Conservation (phyloP, 371 early-diverging fungal species). For the Rhizopus stolonifer region DNA sequence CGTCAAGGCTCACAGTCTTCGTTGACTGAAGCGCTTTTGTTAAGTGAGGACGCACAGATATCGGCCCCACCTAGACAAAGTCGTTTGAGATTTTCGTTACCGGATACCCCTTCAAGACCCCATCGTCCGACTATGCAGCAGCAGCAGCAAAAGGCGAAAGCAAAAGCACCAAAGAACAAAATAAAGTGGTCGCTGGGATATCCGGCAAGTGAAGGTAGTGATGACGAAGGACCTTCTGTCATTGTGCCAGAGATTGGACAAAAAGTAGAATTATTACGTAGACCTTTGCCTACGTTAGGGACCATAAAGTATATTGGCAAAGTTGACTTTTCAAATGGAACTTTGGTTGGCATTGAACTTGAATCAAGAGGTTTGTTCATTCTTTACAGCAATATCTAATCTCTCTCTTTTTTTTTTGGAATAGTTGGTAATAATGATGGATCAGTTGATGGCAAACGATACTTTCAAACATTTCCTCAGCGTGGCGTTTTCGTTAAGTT, state of each 20-base stretch:
- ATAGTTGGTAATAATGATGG: constrained; percentile 45
- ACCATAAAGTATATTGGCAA: constrained; percentile 44
- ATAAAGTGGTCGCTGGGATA: constrained; percentile 27
- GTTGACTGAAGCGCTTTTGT: constrained; percentile 17
- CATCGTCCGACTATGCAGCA: constrained; percentile 3
- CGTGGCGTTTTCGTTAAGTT: constrained; percentile 41
- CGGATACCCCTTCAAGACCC: constrained; percentile 17
- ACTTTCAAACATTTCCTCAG: constrained; percentile 44
- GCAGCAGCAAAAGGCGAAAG: constrained; percentile 13
- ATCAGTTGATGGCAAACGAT: constrained; percentile 32
- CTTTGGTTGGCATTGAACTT: constrained; percentile 48
- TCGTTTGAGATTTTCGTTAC: constrained; percentile 17
- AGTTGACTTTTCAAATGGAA: constrained; percentile 45
- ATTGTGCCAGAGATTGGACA: constrained; percentile 34
- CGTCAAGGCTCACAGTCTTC: not conserved
- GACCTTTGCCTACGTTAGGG: constrained; percentile 43
- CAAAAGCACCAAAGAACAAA: constrained; percentile 18
- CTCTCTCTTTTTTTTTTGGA: too few species aligned
- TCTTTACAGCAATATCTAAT: too few species aligned
- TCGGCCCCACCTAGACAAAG: constrained; percentile 5
- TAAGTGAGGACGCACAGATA: constrained; percentile 3
- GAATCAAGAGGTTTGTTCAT: constrained; percentile 40
- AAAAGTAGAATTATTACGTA: constrained; percentile 37
- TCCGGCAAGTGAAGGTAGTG: constrained; percentile 23
- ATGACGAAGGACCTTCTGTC: constrained; percentile 25